Conservation (phyloP, 257 asterid genomes). For the Paulownia fortunei region DNA sequence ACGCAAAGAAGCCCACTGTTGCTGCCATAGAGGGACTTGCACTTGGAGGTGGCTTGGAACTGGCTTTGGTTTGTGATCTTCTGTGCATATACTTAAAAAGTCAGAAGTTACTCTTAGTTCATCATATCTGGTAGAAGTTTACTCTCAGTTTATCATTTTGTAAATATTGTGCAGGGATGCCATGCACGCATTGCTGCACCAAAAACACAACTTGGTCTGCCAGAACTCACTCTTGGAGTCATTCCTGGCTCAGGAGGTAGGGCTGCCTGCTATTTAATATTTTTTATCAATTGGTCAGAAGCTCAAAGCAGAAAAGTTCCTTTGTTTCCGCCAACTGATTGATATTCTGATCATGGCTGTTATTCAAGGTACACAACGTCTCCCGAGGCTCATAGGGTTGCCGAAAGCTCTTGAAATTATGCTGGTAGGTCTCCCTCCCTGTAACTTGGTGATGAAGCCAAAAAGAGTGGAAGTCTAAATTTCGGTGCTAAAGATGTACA, state of each 20-base stretch:
- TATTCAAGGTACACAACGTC: conserved; percentile 88
- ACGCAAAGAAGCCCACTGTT: conserved; percentile 88
- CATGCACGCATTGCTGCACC: conserved; percentile 97
- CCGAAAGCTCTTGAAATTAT: conserved; percentile 83
- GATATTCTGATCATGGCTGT: conserved; percentile 27
- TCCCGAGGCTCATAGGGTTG: conserved; percentile 94
- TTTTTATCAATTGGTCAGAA: conserved; percentile 13
- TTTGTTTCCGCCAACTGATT: conserved; percentile 29
- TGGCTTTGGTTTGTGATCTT: conserved; percentile 75
- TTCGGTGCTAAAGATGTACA: conserved; percentile 12
- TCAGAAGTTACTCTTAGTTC: neutral
- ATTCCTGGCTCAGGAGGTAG: conserved; percentile 98
- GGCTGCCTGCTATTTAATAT: conserved; percentile 23
- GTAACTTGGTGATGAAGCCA: conserved; percentile 9
- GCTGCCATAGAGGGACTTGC: conserved; percentile 97
- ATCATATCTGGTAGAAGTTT: conserved; percentile 19
- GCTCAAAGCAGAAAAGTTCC: conserved; percentile 21
- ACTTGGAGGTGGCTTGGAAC: conserved; percentile 97
- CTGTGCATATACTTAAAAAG: conserved; percentile 11
- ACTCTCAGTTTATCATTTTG: conserved; percentile 8
- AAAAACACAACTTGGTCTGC: conserved; percentile 82
- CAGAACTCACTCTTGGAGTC: conserved; percentile 95
- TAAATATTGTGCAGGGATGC: conserved; percentile 63
- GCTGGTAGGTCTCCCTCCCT: conserved; percentile 69
- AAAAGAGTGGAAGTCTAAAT: neutral